phyloP scores from a whole-genome alignment of 2,329 filamentous ascomycete genomes.

The Penicillium crustosum region DNA sequence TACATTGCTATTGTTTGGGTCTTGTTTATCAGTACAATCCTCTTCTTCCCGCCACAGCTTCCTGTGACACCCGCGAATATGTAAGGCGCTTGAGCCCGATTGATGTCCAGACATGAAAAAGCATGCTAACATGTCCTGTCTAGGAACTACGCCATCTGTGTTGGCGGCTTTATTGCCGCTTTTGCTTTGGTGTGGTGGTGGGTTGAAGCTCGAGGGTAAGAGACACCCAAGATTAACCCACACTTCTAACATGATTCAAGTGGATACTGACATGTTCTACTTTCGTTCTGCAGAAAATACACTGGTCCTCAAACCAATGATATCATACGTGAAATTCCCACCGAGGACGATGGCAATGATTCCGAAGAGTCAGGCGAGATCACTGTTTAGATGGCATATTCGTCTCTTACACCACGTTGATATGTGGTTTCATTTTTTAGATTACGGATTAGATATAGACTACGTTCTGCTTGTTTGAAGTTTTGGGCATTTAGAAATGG shows the following conservation, averaged over 20 bases:
- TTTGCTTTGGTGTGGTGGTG: conserved; percentile 56
- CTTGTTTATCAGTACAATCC: conserved; percentile 60
- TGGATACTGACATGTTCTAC: conserved; percentile 4
- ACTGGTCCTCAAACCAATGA: conserved; percentile 60
- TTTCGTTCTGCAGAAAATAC: conserved; percentile 50
- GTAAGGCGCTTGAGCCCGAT: conserved; percentile 28
- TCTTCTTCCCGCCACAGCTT: conserved; percentile 53
- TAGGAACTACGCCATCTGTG: conserved; percentile 52
- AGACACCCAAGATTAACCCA: conserved; percentile 22
- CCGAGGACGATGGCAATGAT: conserved; percentile 30
- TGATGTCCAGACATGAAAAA: not conserved
- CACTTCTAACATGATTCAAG: not conserved
- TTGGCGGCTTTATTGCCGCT: conserved; percentile 47
- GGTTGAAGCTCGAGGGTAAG: conserved; percentile 42
- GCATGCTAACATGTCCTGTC: not conserved
- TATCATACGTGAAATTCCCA: conserved; percentile 39
- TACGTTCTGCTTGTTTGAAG: not conserved
- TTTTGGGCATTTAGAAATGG: not conserved
- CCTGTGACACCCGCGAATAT: conserved; percentile 53
- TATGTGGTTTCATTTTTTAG: not conserved
- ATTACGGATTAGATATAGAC: not conserved
- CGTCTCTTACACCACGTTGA: not conserved
- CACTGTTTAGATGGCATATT: conserved; percentile 3
- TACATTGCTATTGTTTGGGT: conserved; percentile 61
- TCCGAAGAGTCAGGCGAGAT: conserved; percentile 19